Evolutionary conservation across 2,329 filamentous ascomycete species (phyloP), one percentile per base, ranked within the genome.

Genomic region (Nemania sp.): DNA sequence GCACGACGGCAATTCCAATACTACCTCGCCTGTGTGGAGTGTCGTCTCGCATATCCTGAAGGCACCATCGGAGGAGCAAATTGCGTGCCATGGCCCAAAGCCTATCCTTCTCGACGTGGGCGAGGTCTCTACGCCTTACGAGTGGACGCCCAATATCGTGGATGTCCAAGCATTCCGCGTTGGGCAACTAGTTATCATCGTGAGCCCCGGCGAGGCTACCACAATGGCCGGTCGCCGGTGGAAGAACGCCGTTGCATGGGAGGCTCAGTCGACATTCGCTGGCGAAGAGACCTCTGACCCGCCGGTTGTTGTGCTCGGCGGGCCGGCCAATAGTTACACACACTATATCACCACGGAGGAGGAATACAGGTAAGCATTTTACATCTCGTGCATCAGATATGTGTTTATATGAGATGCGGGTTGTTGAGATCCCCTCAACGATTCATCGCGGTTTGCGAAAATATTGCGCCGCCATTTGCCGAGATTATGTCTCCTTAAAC

Each of bases 221-320:
- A 97, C 93, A 4, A 98, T 97, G 94, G 86, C 91, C 1, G 93
- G 93, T 0, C 84, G 93, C 20, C 86, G 94, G 25, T 97, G 94
- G 93, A 90, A 89, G 71, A 81, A 85, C 34, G 88, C 90, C 1
- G 81, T 96, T 15, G 75, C 79, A 1, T 77, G 80, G 17, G 80
- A 81, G n/a, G 82, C 85, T 7, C 76, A 78, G 1, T 60, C 65
- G 0, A 67, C 78, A 0, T 80, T 83, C 10, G 69, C 81, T 1
- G 74, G 82, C 5, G 76, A 80, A 0, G 76, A 84, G 52, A 65
- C 69, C 2, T 71, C 80, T 4, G 53, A 34, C 17, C 29, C 64
- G 1, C 89, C 90, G 0, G 72, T 91, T n/a, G 91, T 96, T 3
- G 90, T 97, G 1, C 80, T 97, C 0, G 92, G 93, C 25, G 92